phyloP scores from a whole-genome alignment of 2,329 filamentous ascomycete species.

The Xylaria sp. region DNA sequence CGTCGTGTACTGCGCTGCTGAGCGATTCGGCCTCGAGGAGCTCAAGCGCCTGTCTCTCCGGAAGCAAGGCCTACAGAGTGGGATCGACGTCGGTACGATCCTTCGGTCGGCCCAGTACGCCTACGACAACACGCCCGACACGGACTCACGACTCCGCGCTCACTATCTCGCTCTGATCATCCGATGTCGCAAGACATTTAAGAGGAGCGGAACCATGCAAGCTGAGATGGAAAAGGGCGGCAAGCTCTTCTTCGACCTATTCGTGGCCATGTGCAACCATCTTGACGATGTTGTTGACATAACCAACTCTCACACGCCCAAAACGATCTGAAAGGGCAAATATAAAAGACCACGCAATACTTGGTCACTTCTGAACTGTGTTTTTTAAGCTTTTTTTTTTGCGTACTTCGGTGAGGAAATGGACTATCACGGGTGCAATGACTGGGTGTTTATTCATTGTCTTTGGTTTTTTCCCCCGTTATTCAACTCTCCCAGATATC shows the following conservation, averaged over 20 bases:
- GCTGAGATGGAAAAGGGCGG: constrained; percentile 96
- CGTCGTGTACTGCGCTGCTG: constrained; percentile 91
- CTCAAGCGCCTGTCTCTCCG: constrained; percentile 90
- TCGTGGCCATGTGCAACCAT: constrained; percentile 98
- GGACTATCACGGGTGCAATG: constrained; percentile 39
- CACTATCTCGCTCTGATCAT: constrained; percentile 98
- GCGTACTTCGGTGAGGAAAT: constrained; percentile 41
- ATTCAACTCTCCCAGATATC: constrained; percentile 48
- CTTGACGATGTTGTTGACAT: constrained; percentile 94
- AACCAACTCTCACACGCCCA: constrained; percentile 72
- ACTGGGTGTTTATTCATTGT: constrained; percentile 48
- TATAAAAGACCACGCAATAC: constrained; percentile 20
- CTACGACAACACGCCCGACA: constrained; percentile 93
- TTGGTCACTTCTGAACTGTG: constrained; percentile 37
- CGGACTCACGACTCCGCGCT: constrained; percentile 90
- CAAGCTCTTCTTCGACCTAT: constrained; percentile 97
- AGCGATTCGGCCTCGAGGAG: constrained; percentile 90
- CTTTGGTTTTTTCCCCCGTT: constrained; percentile 54
- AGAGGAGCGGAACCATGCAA: constrained; percentile 98
- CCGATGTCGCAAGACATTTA: constrained; percentile 96
- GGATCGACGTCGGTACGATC: constrained; percentile 91
- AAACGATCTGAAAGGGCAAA: constrained; percentile 60
- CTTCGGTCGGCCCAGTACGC: constrained; percentile 93
- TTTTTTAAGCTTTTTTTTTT: constrained; percentile 39
- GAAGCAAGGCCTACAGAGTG: constrained; percentile 93